phyloP scores from a whole-genome alignment of 139 green algal genomes.

The Chlorella sp. region DNA sequence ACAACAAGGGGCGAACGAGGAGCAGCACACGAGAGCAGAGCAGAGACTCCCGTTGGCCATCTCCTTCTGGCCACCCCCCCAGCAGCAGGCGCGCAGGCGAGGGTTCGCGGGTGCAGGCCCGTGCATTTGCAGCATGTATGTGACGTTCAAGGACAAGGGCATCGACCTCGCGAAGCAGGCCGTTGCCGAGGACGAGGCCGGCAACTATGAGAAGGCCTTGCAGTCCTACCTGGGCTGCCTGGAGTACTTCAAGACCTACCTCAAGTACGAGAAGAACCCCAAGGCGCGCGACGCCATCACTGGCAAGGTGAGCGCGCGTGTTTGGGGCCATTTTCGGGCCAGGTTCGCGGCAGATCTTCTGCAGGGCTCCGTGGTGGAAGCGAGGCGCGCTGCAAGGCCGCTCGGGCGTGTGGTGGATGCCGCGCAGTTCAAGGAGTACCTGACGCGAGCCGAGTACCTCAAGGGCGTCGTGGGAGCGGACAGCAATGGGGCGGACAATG shows the following conservation, averaged over 20 bases:
- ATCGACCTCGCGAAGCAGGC: conserved; percentile 71
- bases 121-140: conserved; percentile 17
- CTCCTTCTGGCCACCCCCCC: too few relatives aligned
- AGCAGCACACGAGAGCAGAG: neutral
- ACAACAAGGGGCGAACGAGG: too few relatives aligned
- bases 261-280: conserved; percentile 57
- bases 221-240: conserved; percentile 23
- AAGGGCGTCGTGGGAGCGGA: conserved; percentile 57
- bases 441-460: conserved; percentile 89
- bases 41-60: neutral
- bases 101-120: neutral
- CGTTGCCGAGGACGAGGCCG: conserved; percentile 64
- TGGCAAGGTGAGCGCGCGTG: conserved; percentile 31
- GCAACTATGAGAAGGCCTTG: conserved; percentile 61
- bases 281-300: conserved; percentile 41
- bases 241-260: conserved; percentile 47
- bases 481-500: conserved; percentile 16
- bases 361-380: too few relatives aligned
- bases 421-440: conserved; percentile 90
- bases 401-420: too few relatives aligned
- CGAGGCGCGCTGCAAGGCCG: too few relatives aligned
- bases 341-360: too few relatives aligned
- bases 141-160: conserved; percentile 40
- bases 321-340: too few relatives aligned
- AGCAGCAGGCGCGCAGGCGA: neutral